Percentiles rank a stretch among this genome's conserved stretches.
phyloP scores from a whole-genome alignment of 805 yeast species.

The Torulaspora franciscae region DNA sequence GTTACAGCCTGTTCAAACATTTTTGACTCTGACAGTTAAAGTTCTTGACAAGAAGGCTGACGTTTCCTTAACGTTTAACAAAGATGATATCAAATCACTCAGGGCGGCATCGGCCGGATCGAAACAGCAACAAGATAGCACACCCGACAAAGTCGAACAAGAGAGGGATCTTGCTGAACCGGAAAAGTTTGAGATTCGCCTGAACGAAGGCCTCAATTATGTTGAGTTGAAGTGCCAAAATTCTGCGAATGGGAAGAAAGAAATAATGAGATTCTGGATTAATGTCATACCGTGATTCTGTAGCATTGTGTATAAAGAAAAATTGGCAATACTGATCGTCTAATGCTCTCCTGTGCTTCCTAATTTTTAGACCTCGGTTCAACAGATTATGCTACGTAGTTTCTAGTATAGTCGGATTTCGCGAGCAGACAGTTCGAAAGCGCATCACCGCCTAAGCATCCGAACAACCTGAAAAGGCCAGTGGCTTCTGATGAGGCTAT shows the following conservation, averaged over 20 bases:
- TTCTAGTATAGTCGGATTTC: too few species aligned
- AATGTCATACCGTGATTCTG: slow-evolving; percentile 28
- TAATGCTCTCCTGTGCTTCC: background rate
- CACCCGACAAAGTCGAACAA: slow-evolving; percentile 8
- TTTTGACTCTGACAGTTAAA: slow-evolving; percentile 24
- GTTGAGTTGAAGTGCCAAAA: slow-evolving; percentile 27
- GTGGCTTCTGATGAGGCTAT: background rate
- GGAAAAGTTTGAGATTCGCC: slow-evolving; percentile 28
- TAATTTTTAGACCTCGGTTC: too few species aligned
- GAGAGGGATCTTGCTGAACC: slow-evolving; percentile 11
- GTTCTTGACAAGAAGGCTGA: slow-evolving; percentile 13
- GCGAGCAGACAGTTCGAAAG: background rate
- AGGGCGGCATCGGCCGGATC: slow-evolving; percentile 4
- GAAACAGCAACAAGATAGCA: slow-evolving; percentile 9
- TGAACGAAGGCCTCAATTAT: slow-evolving; percentile 32
- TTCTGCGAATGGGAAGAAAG: slow-evolving; percentile 12
- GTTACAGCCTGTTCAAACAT: slow-evolving; percentile 31
- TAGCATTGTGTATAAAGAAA: background rate
- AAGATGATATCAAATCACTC: slow-evolving; percentile 20
- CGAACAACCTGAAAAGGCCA: background rate
- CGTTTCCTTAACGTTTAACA: slow-evolving; percentile 22
- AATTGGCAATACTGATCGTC: background rate
- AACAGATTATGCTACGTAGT: too few species aligned
- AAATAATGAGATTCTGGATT: slow-evolving; percentile 32
- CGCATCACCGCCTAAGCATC: background rate